Percentiles rank a stretch among this genome's conserved stretches.
Conservation (phyloP, 1,284 basidiomycete genomes). For the Cerrena zonata region DNA sequence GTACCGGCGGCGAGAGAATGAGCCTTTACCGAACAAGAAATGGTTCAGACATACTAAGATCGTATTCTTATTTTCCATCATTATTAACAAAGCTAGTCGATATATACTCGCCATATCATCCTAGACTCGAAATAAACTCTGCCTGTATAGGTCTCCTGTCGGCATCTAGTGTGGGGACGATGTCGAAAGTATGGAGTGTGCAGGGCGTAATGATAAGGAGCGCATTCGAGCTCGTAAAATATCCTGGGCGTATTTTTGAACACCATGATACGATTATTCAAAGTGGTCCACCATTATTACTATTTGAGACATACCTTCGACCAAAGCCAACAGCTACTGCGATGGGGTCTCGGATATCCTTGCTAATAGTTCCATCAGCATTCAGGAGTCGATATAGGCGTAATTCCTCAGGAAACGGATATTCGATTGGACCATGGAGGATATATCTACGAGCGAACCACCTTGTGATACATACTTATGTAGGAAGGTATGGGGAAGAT, state of each 20-base stretch:
- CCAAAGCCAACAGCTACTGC: slow-evolving; percentile 3
- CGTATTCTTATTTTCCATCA: background rate
- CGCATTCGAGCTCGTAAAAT: slow-evolving; percentile 4
- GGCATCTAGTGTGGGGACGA: slow-evolving; percentile 3
- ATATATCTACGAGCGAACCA: slow-evolving; percentile 22
- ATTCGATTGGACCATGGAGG: background rate
- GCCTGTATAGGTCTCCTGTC: background rate
- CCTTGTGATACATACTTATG: no score
- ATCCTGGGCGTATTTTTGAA: slow-evolving; percentile 15
- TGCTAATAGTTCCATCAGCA: slow-evolving; percentile 8
- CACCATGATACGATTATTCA: background rate
- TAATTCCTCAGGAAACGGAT: slow-evolving; percentile 2
- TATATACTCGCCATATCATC: background rate
- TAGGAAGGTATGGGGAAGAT: no score
- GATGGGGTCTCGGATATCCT: background rate
- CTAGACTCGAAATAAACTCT: background rate
- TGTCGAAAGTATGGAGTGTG: slow-evolving; percentile 8
- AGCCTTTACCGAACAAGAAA: slow-evolving; percentile 6
- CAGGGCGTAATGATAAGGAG: slow-evolving; percentile 11
- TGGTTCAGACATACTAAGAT: slow-evolving; percentile 2
- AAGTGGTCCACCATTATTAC: background rate
- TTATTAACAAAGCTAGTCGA: background rate
- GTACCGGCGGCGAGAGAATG: background rate
- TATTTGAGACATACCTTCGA: background rate
- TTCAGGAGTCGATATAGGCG: slow-evolving; percentile 1